phyloP scores from a whole-genome alignment of 2,329 filamentous ascomycete genomes.

The Tolypocladium album region DNA sequence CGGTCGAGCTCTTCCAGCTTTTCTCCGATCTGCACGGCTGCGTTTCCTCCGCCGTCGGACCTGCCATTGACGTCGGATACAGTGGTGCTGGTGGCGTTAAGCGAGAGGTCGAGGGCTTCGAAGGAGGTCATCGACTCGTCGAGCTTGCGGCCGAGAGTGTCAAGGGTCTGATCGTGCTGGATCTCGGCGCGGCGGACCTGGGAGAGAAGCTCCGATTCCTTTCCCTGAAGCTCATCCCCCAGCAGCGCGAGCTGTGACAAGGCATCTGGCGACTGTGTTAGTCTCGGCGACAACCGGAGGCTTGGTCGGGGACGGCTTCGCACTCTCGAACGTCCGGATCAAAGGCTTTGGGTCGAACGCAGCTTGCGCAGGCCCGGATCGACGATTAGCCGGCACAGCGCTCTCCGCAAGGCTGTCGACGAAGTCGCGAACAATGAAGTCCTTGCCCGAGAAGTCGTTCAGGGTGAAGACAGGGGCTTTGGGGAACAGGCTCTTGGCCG shows the following conservation, averaged over 20 bases:
- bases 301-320: slow-evolving; percentile 7
- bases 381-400: slow-evolving; percentile 67
- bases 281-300: not conserved
- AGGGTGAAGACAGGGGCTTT: slow-evolving; percentile 75
- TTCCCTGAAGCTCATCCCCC: slow-evolving; percentile 75
- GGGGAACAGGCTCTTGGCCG: slow-evolving; percentile 60
- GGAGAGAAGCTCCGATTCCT: slow-evolving; percentile 82
- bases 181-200: slow-evolving; percentile 85
- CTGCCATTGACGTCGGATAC: slow-evolving; percentile 20
- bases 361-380: slow-evolving; percentile 55
- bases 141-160: slow-evolving; percentile 77
- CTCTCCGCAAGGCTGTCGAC: slow-evolving; percentile 85
- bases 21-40: slow-evolving; percentile 91
- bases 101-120: slow-evolving; percentile 73
- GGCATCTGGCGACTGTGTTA: slow-evolving; percentile 32
- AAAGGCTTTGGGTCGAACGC: slow-evolving; percentile 92
- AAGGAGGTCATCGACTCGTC: slow-evolving; percentile 89
- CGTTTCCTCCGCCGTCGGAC: slow-evolving; percentile 60
- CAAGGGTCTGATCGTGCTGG: slow-evolving; percentile 85
- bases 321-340: slow-evolving; percentile 86
- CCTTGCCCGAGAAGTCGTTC: slow-evolving; percentile 77
- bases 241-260: slow-evolving; percentile 58
- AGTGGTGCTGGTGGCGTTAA: slow-evolving; percentile 50
- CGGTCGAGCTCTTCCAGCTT: slow-evolving; percentile 88
- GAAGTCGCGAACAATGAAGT: slow-evolving; percentile 98